Evolutionary conservation across 2,329 filamentous ascomycete species (phyloP).

Genomic region (Pezicula rhizophila): DNA sequence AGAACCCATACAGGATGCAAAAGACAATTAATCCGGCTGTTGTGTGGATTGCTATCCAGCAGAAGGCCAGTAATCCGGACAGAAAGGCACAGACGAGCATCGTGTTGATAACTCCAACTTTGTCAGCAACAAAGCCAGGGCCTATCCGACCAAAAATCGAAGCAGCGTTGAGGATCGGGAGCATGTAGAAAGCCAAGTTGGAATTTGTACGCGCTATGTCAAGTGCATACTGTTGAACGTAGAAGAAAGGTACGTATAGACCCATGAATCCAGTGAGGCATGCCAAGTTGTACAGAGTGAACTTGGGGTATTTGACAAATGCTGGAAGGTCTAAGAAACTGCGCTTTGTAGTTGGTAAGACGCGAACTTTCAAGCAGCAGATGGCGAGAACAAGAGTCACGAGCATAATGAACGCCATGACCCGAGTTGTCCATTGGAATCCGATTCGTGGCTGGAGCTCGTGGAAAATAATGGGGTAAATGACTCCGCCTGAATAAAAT

Average conservation of each 20-base stretch:
- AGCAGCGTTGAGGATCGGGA: conserved; percentile 44
- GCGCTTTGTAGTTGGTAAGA: conserved; percentile 12
- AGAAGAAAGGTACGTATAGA: conserved; percentile 45
- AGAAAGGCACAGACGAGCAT: conserved; percentile 19
- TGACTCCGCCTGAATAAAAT: conserved; percentile 32
- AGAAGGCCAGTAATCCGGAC: conserved; percentile 3
- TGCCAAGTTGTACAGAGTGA: conserved; percentile 27
- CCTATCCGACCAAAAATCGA: conserved; percentile 46
- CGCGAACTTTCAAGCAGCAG: conserved; percentile 39
- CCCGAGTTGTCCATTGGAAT: conserved; percentile 49
- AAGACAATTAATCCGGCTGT: conserved; percentile 53
- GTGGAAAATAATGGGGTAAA: conserved; percentile 45
- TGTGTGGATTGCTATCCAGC: conserved; percentile 37
- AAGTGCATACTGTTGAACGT: conserved; percentile 31
- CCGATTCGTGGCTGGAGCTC: conserved; percentile 28
- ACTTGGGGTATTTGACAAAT: conserved; percentile 27
- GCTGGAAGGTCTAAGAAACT: conserved; percentile 14
- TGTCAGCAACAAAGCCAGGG: conserved; percentile 44
- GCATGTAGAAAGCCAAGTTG: conserved; percentile 41
- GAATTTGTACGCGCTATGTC: conserved; percentile 36
- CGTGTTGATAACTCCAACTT: conserved; percentile 43
- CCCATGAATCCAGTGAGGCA: conserved; percentile 38
- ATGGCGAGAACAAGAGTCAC: conserved; percentile 21
- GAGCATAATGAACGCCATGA: conserved; percentile 45
- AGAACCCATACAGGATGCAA: conserved; percentile 57